These are phyloP conservation scores for Vitis hybrid DNA, from an alignment of 177 flowering plant genomes.

Conservation along the genomic window DNA sequence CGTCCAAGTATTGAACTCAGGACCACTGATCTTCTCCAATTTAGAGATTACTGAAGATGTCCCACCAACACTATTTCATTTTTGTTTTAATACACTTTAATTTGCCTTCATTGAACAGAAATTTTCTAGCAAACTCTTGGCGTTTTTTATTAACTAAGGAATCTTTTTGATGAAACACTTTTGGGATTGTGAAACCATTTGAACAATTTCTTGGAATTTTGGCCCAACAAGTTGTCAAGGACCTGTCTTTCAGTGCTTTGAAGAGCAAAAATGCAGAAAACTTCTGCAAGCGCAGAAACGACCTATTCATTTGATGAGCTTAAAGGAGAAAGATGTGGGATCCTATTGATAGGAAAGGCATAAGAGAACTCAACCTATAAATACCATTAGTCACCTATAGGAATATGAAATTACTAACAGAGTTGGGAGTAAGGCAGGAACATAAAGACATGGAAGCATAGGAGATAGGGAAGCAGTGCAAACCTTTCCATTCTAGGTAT, in stretches of 20 bases:
- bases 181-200: conserved; percentile 53
- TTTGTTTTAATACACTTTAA: conserved; percentile 20
- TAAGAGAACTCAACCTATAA: conserved; percentile 68
- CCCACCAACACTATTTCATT: conserved; percentile 47
- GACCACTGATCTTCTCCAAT: conserved; percentile 78
- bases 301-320: conserved; percentile 63
- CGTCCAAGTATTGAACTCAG: conserved; percentile 67
- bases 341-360: conserved; percentile 75
- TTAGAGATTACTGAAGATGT: conserved; percentile 33
- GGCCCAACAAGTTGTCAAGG: conserved; percentile 29
- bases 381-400: conserved; percentile 54
- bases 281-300: conserved; percentile 80
- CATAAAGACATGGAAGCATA: neutral
- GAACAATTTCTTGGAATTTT: conserved; percentile 31
- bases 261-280: conserved; percentile 60
- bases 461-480: conserved; percentile 8
- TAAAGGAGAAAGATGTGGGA: conserved; percentile 45
- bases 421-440: neutral
- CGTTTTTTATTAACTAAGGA: conserved; percentile 60
- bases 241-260: conserved; percentile 55
- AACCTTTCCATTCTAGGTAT: conserved; percentile 84
- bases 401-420: conserved; percentile 23
- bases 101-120: conserved; percentile 35
- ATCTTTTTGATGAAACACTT: conserved; percentile 54
- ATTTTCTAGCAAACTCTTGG: conserved; percentile 44